Evolutionary conservation across 306 rosid species (phyloP), one percentile per base, ranked within the genome.

Genomic region (Acmispon strigosus): DNA sequence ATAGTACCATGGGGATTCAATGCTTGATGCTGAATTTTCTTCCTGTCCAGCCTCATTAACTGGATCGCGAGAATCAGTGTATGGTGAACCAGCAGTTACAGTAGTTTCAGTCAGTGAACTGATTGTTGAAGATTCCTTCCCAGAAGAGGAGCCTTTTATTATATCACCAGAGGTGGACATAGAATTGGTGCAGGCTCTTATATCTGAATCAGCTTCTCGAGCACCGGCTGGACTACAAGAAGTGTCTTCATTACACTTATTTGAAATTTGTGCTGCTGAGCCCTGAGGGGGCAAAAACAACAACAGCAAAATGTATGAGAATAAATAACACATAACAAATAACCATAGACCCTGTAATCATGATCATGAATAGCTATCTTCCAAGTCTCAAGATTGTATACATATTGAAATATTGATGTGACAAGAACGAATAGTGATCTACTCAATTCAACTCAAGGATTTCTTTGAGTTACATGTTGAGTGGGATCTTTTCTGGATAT

Each of bases 1-100:
- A 66, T 91, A 85, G 83, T 95, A 95, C 99, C 97, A 91, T 12
- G 99, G 96, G 73, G 96, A 91, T 70, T 91, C 93, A 74, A 86
- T 83, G 83, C 84, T 89, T 81, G 91, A 91, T 39, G 85, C 54
- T 50, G 81, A 66, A 75, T 57, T 76, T 61, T 84, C 85, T 72
- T 88, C 96, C 65, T 70, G 83, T 64, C 67, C 74, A 48, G 78
- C 74, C 74, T 83, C 97, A 57, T 79, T 80, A 62, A 66, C 66
- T 50, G 67, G 62, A 83, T 83, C 66, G 17, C 22, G 55, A 43
- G 79, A 73, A 77, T 74, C 82, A 44, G 42, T 19, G 64, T 73
- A 39, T 47, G 76, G 39, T 44, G 85, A 76, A 62, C 59, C 59
- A 48, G 61, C 69, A 66, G 71, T 61, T 54, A 61, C 70, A 14